Base-by-base conservation (phyloP, 257 asterid species). In the Solanum virginianum region DNA sequence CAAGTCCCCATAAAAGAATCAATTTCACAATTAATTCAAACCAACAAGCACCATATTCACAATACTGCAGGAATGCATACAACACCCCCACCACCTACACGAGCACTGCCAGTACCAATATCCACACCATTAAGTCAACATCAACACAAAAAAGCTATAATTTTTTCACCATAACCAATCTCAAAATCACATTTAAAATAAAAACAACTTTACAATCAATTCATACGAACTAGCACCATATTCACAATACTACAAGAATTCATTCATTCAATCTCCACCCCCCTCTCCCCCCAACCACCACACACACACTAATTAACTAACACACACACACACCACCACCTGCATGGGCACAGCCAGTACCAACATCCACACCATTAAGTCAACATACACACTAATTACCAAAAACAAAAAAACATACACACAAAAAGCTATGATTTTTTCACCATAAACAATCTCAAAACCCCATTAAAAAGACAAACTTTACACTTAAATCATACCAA, bases 51-150 rank as follows among this genome's bases (percentile, higher is more conserved):
- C 12, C 20, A 45, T n/a, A 74, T 47, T 74, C 2, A 22, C 39
- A 75, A 36, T 22, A 75, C 14, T 74, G 8, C 13, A 66, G 7
- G 43, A 65, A 65, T 2, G 20, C 32, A 74, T 32, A 29, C 74
- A 43, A 41, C 4, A 22, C 15, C 14, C 15, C 14, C 17, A 53
- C 5, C 83, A 94, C 98, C 98, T 82, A 97, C 98, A 68, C 96
- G 97, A 63, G 99, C 98, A 90, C 98, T 96, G 22, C 96, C 98
- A 36, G 98, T 94, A 85, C 98, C 97, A 49, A 95, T 98, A 86
- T 96, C 98, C 15, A 93, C 95, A 65, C 97, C 98, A 72, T 59
- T 59, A 59, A 20, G 66, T 3, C 66, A 59, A n/a, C 14, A 10
- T 59, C 66, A 59, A 59, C 14, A 59, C 65, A 20, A 18, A 59